Evolutionary conservation across 23 red algal genomes (phyloP).

Genomic region (Porphyridium purpureum): DNA sequence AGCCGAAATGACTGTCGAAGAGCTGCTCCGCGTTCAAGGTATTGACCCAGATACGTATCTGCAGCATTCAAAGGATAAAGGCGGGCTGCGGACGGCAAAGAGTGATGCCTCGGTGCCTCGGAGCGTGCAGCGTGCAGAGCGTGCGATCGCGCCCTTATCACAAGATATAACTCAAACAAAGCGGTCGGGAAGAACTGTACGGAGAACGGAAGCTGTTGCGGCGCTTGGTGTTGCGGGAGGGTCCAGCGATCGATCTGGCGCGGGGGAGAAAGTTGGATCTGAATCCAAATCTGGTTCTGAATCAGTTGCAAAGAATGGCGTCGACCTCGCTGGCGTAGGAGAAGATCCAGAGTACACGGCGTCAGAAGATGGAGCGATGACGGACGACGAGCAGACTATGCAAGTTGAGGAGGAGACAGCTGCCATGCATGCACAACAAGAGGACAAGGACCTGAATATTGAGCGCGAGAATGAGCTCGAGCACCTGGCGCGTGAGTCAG

Average conservation of each 20-base stretch:
- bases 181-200: neutral
- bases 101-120: no score
- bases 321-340: neutral
- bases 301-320: neutral
- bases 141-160: neutral
- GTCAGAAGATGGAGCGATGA: neutral
- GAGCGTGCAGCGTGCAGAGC: neutral
- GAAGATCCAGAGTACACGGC: neutral
- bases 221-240: neutral
- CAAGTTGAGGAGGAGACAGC: neutral
- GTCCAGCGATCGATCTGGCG: no score
- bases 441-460: neutral
- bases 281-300: neutral
- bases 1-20: slow-evolving; percentile 19
- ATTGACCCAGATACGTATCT: slow-evolving; percentile 29
- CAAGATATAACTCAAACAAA: neutral
- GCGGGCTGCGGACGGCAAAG: neutral
- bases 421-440: neutral
- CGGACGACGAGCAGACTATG: neutral
- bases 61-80: slow-evolving; percentile 2
- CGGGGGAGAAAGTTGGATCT: neutral
- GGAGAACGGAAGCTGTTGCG: neutral
- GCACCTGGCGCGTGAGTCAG: no score
- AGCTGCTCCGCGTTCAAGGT: slow-evolving; percentile 40
- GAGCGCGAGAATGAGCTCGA: neutral